Evolutionary conservation across 192 early-diverging fungal genomes (phyloP).

Genomic region (Coemansia sp.): DNA sequence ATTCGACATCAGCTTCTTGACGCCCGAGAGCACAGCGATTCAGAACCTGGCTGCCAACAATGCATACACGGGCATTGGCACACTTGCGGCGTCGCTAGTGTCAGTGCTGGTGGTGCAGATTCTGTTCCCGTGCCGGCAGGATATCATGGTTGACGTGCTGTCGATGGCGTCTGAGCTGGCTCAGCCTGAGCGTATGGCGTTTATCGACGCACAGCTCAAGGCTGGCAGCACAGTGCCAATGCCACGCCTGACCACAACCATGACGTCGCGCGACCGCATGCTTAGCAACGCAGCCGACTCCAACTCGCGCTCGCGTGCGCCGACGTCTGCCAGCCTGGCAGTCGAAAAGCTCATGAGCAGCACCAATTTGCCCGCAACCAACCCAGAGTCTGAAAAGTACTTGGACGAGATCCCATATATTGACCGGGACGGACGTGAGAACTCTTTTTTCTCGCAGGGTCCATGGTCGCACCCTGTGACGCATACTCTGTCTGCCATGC

Average conservation of each 20-base stretch:
- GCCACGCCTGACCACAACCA: conserved; percentile 13
- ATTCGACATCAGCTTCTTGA: conserved; percentile 50
- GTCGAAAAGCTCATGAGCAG: conserved; percentile 36
- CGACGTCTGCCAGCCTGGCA: conserved; percentile 44
- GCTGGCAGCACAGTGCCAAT: conserved; percentile 11
- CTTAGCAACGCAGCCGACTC: conserved; percentile 20
- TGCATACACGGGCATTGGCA: conserved; percentile 31
- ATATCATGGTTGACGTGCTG: conserved; percentile 20
- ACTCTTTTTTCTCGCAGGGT: conserved; percentile 47
- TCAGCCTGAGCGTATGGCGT: conserved; percentile 17
- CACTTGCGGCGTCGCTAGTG: conserved; percentile 35
- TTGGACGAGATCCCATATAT: conserved; percentile 48
- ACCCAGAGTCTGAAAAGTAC: conserved; percentile 10
- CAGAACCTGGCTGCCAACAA: conserved; percentile 27
- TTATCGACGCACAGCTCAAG: conserved; percentile 31
- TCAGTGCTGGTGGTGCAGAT: conserved; percentile 19
- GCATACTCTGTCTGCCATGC: not conserved
- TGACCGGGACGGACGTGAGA: conserved; percentile 40
- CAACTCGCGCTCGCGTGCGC: conserved; percentile 36
- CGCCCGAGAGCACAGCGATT: conserved; percentile 15
- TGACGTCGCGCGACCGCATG: conserved; percentile 26
- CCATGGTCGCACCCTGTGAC: conserved; percentile 46
- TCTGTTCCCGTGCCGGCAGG: conserved; percentile 26
- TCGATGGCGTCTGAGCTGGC: conserved; percentile 22
- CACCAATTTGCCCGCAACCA: not conserved